Base-by-base conservation (phyloP, 805 yeast genomes). In the Myxozyma kluyveri region DNA sequence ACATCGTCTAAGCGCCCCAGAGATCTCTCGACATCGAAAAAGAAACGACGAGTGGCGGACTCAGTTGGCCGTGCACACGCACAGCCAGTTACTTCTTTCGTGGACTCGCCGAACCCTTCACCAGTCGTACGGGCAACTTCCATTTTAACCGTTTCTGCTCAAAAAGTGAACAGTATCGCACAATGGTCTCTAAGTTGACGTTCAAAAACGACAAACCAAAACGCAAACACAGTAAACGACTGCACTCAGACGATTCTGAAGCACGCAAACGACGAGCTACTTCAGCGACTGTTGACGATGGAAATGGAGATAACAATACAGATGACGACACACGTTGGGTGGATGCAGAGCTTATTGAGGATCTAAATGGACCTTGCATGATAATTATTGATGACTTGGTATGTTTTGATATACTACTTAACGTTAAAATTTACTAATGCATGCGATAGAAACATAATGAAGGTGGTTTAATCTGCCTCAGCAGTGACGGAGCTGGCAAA, bases 191-290 rank as follows among this genome's bases (percentile, higher is more conserved):
- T 4, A 67, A 67, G 37, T 64, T 72, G 5, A 49, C 61, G 3
- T 72, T 72, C 62, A 72, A 72, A 53, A 73, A 73, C 27, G 74
- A 70, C 44, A 57, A 29, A 56, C 59, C 26, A 50, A 37, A 57
- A 61, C 47, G 47, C 47, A 48, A 9, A 52, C 40, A 33, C 48
- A 45, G 1, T 42, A n/a, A n/a, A 17, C 54, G 23, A 14, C 4
- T 35, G 27, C 45, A 57, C 49, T 48, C 50, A 49, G 46, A 61
- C 46, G 42, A 45, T 29, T 7, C 27, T 33, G 22, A 42, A 53
- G 41, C 33, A 27, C 26, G 4, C n/a, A 31, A 17, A 38, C 43
- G 17, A 10, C 41, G 17, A 19, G 45, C 18, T 42, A 23, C 49
- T 49, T 18, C 37, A 44, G 36, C 39, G 17, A 10, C 22, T 49